Evolutionary conservation across 805 yeast species (phyloP).

Genomic region (Cyberlindnera maclurae): DNA sequence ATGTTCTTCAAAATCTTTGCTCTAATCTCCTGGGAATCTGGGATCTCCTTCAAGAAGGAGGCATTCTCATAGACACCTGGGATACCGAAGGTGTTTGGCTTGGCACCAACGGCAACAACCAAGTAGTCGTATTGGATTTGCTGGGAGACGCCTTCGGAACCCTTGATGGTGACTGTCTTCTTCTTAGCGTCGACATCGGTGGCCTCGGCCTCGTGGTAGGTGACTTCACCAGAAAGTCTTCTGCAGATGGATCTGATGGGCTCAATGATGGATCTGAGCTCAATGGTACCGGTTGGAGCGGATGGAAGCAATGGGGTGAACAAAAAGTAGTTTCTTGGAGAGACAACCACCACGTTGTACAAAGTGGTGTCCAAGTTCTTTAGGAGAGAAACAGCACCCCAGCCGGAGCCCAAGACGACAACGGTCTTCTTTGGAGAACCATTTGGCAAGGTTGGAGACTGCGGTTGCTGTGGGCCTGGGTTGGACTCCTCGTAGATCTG

Average conservation of each 20-base stretch:
- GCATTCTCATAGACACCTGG: constrained; percentile 91
- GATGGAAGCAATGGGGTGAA: constrained; percentile 96
- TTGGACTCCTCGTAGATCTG: constrained; percentile 54
- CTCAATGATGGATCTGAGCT: constrained; percentile 84
- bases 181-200: constrained; percentile 68
- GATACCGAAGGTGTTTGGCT: constrained; percentile 89
- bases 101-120: constrained; percentile 92
- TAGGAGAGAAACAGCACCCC: constrained; percentile 88
- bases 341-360: constrained; percentile 83
- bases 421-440: constrained; percentile 36
- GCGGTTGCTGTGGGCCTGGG: constrained; percentile 56
- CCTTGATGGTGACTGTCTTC: constrained; percentile 59
- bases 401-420: constrained; percentile 83
- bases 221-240: constrained; percentile 67
- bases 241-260: constrained; percentile 86
- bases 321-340: constrained; percentile 92
- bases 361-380: constrained; percentile 78
- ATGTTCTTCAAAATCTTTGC: constrained; percentile 76
- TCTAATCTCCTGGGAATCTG: constrained; percentile 82
- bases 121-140: constrained; percentile 67
- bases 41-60: constrained; percentile 81
- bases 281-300: constrained; percentile 90
- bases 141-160: constrained; percentile 37
- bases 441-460: constrained; percentile 44
- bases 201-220: constrained; percentile 87